Percentiles rank a stretch among this genome's conserved stretches.
Evolutionary conservation across 2,329 filamentous ascomycete species (phyloP).

Genomic region (Pseudocercospora macadamiae): DNA sequence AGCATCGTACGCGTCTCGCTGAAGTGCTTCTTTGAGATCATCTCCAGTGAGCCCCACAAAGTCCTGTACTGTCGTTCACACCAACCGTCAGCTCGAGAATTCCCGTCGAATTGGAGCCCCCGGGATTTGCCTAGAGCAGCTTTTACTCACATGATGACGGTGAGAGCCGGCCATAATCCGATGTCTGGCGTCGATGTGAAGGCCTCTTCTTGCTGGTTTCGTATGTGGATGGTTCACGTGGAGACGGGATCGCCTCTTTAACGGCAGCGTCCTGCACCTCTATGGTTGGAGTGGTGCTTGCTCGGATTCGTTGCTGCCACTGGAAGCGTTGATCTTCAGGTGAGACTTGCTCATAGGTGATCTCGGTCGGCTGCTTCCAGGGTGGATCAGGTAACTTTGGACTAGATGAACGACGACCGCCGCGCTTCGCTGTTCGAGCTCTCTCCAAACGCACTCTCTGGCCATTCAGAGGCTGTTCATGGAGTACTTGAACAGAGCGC

Average conservation of each 20-base stretch:
- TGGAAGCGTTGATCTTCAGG: neutral
- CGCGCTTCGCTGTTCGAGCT: neutral
- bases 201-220: neutral
- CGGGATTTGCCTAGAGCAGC: neutral
- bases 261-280: neutral
- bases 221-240: neutral
- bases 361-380: neutral
- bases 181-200: neutral
- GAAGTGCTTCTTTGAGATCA: conserved; percentile 23
- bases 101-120: neutral
- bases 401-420: neutral
- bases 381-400: neutral
- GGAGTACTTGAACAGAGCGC: neutral
- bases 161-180: conserved; percentile 10
- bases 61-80: neutral
- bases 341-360: neutral
- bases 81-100: neutral
- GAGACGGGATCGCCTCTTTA: neutral
- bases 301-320: neutral
- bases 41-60: conserved; percentile 3
- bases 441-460: neutral
- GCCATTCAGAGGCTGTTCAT: neutral
- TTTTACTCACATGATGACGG: neutral
- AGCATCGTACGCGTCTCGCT: conserved; percentile 31
- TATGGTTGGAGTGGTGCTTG: neutral